Percentiles rank a stretch among this genome's conserved stretches.
Evolutionary conservation across 306 rosid species (phyloP).

Genomic region (Ziziphus jujuba): DNA sequence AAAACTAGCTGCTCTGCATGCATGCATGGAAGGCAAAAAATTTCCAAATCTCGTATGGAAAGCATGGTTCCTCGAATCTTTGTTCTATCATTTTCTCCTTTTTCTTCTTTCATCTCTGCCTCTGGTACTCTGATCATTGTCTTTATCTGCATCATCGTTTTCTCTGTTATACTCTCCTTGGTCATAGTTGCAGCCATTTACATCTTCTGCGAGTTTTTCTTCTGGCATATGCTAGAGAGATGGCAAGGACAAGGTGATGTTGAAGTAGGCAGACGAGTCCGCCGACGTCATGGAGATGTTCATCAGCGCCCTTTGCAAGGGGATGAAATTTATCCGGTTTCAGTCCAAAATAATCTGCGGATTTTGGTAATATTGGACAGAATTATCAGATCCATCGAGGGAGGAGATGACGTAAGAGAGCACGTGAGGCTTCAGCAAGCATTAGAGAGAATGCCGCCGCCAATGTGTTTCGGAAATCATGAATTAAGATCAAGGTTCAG

Average conservation of each 20-base stretch:
- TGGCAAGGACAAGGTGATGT: background rate
- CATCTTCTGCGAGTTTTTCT: conserved; percentile 1
- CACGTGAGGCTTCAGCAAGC: background rate
- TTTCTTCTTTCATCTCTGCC: conserved; percentile 13
- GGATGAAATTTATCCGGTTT: background rate
- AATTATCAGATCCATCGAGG: conserved; percentile 18
- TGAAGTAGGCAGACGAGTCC: background rate
- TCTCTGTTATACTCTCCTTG: conserved; percentile 18
- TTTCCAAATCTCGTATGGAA: background rate
- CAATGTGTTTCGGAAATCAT: conserved; percentile 12
- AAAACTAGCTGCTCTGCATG: background rate
- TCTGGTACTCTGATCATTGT: conserved; percentile 5
- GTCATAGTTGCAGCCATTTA: conserved; percentile 19
- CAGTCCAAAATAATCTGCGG: background rate
- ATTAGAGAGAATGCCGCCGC: conserved; percentile 23
- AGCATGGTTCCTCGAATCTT: conserved; percentile 17
- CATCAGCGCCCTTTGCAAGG: background rate
- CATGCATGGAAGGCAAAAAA: background rate
- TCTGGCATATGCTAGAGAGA: background rate
- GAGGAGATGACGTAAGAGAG: background rate
- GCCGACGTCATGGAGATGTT: too few species aligned
- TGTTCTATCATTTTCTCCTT: conserved; percentile 16
- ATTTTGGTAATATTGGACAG: conserved; percentile 25
- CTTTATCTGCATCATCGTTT: conserved; percentile 25
- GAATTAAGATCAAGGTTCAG: background rate